Base-by-base conservation (phyloP, 805 yeast species). In the Dipodascopsis uninucleata region DNA sequence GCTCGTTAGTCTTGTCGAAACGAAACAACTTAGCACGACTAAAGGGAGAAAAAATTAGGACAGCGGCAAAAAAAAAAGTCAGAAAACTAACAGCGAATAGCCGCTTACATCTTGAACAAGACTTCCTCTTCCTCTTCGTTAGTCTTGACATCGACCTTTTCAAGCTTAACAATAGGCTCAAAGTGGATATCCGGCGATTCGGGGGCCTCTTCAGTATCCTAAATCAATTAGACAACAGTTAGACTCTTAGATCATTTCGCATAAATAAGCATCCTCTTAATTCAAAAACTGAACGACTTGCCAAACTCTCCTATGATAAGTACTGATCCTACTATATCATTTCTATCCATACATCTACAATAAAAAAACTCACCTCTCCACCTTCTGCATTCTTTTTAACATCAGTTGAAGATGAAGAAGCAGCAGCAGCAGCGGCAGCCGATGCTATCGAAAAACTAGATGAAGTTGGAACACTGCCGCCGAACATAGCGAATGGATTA, bases 141-240 rank as follows among this genome's bases (percentile, higher is more conserved):
- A 58, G 97, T 88, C 74, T 89, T 90, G 56, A 90, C 95, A 29
- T 93, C 97, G 38, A 93, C 97, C 69, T 86, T 85, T 70, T 89
- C 96, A 59, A 93, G 79, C 69, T 86, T 85, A 51, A 93, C 97
- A 54, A 93, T 72, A 41, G 98, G 98, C 72, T 90, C 97, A 61
- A 93, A 93, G 68, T 93, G 96, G 52, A 93, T 90, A 59, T 85
- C 88, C 45, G 80, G 83, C 54, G 80, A 80, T 61, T 79, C 89
- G 57, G 76, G 82, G 4, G 69, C 81, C 49, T 72, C 83, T 17
- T 76, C 82, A 21, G 76, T 84, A 16, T 70, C 75, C 20, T 67
- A 29, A 10, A 31, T 8, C 20, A 10, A 9, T 55, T 53, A 45
- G n/a, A n/a, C n/a, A n/a, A n/a, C n/a, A n/a, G n/a, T n/a, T n/a